Conservation (phyloP, 129 eudicot species). For the Apium graveolens region DNA sequence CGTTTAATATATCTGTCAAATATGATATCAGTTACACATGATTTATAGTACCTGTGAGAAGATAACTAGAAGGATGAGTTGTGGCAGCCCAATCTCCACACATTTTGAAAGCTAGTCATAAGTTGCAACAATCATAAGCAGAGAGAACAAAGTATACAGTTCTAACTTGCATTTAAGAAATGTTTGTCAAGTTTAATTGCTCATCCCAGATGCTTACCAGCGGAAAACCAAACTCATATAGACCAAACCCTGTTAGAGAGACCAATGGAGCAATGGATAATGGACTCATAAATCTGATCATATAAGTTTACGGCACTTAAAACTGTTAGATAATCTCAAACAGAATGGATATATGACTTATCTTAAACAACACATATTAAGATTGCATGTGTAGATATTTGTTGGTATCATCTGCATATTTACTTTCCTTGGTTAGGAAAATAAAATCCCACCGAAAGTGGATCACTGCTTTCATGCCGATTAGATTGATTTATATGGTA, state of each 20-base stretch:
- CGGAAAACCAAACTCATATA: conserved; percentile 89
- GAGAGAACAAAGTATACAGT: neutral
- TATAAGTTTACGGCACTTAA: neutral
- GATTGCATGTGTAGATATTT: too few species aligned
- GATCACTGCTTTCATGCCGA: too few species aligned
- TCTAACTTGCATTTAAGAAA: neutral
- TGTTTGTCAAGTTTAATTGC: neutral
- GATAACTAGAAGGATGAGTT: conserved; percentile 60
- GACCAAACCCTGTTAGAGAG: conserved; percentile 77
- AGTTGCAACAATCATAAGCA: conserved; percentile 3
- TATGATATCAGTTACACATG: neutral
- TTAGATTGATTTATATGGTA: too few species aligned
- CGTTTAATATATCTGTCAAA: neutral
- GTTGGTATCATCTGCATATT: too few species aligned
- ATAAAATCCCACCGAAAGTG: too few species aligned
- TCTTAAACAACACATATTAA: too few species aligned
- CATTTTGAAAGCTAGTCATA: conserved; percentile 73
- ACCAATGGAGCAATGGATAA: conserved; percentile 83
- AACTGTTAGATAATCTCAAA: neutral
- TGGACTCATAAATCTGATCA: conserved; percentile 81
- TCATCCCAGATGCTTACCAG: conserved; percentile 38
- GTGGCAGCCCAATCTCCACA: conserved; percentile 89
- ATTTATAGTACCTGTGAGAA: conserved; percentile 67
- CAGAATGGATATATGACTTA: too few species aligned
- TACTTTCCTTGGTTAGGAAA: too few species aligned